Percentiles rank a stretch among this genome's conserved stretches.
phyloP scores from a whole-genome alignment of 768 basidiomycete species.

The Phaeolepiota aurea region DNA sequence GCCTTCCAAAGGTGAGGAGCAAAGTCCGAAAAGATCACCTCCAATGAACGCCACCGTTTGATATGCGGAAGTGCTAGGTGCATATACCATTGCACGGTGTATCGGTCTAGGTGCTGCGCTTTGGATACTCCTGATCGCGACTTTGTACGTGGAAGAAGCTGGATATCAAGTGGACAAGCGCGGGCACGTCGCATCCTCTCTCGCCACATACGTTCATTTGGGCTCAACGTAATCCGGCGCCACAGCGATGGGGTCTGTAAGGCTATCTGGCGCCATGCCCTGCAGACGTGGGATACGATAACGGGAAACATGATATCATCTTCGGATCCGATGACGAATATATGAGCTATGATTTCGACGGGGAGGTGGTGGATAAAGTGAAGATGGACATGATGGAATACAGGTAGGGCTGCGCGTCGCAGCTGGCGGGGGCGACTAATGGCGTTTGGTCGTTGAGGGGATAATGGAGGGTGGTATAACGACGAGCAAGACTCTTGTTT shows the following conservation, averaged over 20 bases:
- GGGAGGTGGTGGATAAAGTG: conserved; percentile 56
- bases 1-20: conserved; percentile 65
- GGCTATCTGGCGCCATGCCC: conserved; percentile 53
- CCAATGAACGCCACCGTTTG: conserved; percentile 53
- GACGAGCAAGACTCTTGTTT: conserved; percentile 9
- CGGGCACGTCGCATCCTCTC: conserved; percentile 53
- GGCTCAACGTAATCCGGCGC: conserved; percentile 47
- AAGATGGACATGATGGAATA: conserved; percentile 11
- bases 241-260: conserved; percentile 56
- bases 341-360: conserved; percentile 51
- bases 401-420: conserved; percentile 17
- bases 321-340: conserved; percentile 54
- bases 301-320: conserved; percentile 51
- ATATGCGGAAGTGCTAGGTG: conserved; percentile 45
- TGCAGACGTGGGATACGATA: conserved; percentile 61
- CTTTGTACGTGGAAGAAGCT: conserved; percentile 28
- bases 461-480: conserved; percentile 5
- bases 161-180: conserved; percentile 54
- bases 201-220: conserved; percentile 49
- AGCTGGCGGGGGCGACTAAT: conserved; percentile 30
- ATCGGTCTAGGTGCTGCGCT: conserved; percentile 28
- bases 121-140: conserved; percentile 15
- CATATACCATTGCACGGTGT: conserved; percentile 53
- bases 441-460: conserved; percentile 9
- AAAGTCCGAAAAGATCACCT: conserved; percentile 45